phyloP scores from a whole-genome alignment of 192 early-diverging fungal species.

The Umbelopsis sp. region DNA sequence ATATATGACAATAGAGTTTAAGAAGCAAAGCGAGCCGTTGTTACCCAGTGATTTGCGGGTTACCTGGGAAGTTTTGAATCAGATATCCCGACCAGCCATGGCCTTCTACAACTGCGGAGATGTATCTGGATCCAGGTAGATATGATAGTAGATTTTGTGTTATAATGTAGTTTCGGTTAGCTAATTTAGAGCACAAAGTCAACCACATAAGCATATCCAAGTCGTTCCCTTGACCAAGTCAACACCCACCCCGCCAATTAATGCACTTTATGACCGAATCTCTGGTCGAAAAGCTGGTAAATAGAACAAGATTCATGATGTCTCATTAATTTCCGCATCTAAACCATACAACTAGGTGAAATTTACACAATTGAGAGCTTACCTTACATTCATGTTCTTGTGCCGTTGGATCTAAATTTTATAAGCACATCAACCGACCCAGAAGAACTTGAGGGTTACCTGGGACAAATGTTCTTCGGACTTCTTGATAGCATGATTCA shows the following conservation, averaged over 20 bases:
- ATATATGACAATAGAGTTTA: slow-evolving; percentile 44
- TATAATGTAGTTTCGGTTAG: too few relatives aligned
- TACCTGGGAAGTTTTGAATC: slow-evolving; percentile 41
- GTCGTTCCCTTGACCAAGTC: slow-evolving; percentile 43
- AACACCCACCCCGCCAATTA: slow-evolving; percentile 42
- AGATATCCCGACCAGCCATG: slow-evolving; percentile 27
- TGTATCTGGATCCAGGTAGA: slow-evolving; percentile 54
- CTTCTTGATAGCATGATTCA: slow-evolving; percentile 54
- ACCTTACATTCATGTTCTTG: slow-evolving; percentile 47
- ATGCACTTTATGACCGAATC: slow-evolving; percentile 35
- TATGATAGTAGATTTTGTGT: neutral
- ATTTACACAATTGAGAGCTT: slow-evolving; percentile 48
- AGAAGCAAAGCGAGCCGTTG: slow-evolving; percentile 51
- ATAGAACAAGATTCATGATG: neutral
- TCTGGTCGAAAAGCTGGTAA: slow-evolving; percentile 45
- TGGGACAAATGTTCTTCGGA: slow-evolving; percentile 49
- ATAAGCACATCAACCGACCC: neutral
- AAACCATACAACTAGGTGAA: slow-evolving; percentile 35
- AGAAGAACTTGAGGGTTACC: slow-evolving; percentile 45
- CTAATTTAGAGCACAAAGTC: slow-evolving; percentile 29
- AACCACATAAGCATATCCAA: slow-evolving; percentile 65
- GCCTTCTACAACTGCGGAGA: slow-evolving; percentile 64
- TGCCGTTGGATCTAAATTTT: slow-evolving; percentile 34
- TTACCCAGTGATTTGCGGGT: slow-evolving; percentile 48
- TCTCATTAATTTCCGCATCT: neutral